Percentiles rank a stretch among this genome's conserved stretches.
These are phyloP conservation scores for barley (Hordeum vulgare) DNA, from an alignment of 176 grass and related monocot species.

Conservation along the genomic window DNA sequence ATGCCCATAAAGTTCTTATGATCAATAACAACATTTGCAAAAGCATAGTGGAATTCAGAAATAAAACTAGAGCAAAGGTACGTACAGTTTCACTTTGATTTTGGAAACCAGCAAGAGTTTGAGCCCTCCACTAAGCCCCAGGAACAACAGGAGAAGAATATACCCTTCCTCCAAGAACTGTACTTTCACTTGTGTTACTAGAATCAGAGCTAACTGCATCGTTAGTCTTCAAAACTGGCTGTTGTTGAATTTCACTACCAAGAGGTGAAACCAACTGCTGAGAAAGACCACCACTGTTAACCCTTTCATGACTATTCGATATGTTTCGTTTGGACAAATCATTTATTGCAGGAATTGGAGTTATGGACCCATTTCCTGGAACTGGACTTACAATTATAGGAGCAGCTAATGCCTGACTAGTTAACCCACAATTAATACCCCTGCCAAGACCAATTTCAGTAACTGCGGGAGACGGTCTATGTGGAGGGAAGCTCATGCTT, in stretches of 20 bases:
- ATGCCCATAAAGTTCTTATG: not conserved
- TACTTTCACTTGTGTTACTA: no score
- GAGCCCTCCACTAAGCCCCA: no score
- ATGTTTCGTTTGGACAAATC: slow-evolving; percentile 50
- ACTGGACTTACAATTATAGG: slow-evolving; percentile 46
- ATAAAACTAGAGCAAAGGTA: not conserved
- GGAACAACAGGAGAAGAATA: no score
- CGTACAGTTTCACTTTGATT: slow-evolving; percentile 86
- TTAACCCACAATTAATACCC: no score
- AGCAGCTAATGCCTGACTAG: slow-evolving; percentile 43
- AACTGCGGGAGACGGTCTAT: no score
- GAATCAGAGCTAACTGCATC: no score
- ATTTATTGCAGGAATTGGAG: slow-evolving; percentile 44
- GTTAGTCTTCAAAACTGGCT: slow-evolving; percentile 44
- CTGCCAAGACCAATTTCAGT: no score
- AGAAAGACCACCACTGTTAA: slow-evolving; percentile 36
- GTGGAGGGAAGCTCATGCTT: no score
- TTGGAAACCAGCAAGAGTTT: no score
- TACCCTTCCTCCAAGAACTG: no score
- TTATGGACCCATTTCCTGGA: slow-evolving; percentile 48
- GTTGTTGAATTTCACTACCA: slow-evolving; percentile 58
- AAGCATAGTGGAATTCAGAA: not conserved
- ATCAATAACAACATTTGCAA: slow-evolving; percentile 20
- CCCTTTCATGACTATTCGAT: slow-evolving; percentile 40
- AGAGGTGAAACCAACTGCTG: slow-evolving; percentile 59